Evolutionary conservation across 2,329 filamentous ascomycete species (phyloP).

Genomic region (Hypoxylon sp.): DNA sequence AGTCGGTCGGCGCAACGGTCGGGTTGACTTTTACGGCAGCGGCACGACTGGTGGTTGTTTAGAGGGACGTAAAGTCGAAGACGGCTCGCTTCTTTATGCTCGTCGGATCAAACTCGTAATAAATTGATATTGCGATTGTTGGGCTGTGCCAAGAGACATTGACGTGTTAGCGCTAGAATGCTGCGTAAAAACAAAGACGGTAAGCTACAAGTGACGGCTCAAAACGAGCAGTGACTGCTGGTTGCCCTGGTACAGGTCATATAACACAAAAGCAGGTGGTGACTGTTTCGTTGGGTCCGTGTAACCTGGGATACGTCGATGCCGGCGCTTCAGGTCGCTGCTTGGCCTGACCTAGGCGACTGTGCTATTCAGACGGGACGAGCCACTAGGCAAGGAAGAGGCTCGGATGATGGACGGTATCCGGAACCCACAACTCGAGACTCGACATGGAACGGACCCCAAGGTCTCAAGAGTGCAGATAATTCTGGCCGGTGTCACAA

Average conservation of each 20-base stretch:
- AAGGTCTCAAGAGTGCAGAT: slow-evolving; percentile 32
- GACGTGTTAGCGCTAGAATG: slow-evolving; percentile 37
- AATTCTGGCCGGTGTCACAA: slow-evolving; percentile 38
- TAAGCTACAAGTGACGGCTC: slow-evolving; percentile 4
- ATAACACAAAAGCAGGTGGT: slow-evolving; percentile 18
- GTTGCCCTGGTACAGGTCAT: slow-evolving; percentile 29
- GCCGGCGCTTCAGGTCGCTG: slow-evolving; percentile 15
- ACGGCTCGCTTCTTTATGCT: slow-evolving; percentile 37
- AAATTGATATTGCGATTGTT: slow-evolving; percentile 24
- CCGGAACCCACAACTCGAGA: slow-evolving; percentile 20
- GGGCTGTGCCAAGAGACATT: slow-evolving; percentile 27
- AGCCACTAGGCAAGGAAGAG: slow-evolving; percentile 8
- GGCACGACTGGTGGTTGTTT: slow-evolving; percentile 25
- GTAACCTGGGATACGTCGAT: slow-evolving; percentile 10
- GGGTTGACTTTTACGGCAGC: slow-evolving; percentile 12
- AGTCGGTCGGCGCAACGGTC: slow-evolving; percentile 17
- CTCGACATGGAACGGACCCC: slow-evolving; percentile 16
- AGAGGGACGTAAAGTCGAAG: slow-evolving; percentile 14
- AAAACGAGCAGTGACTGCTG: slow-evolving; percentile 20
- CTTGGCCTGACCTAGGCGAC: slow-evolving; percentile 5
- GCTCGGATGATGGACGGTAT: slow-evolving; percentile 17
- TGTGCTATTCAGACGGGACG: slow-evolving; percentile 1
- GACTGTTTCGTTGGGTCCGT: slow-evolving; percentile 24
- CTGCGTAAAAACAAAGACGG: slow-evolving; percentile 38
- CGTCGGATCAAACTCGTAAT: slow-evolving; percentile 36